Evolutionary conservation across 2,329 filamentous ascomycete species (phyloP), one percentile per base, ranked within the genome.

Genomic region (Neophaeococcomyces mojaviensis): DNA sequence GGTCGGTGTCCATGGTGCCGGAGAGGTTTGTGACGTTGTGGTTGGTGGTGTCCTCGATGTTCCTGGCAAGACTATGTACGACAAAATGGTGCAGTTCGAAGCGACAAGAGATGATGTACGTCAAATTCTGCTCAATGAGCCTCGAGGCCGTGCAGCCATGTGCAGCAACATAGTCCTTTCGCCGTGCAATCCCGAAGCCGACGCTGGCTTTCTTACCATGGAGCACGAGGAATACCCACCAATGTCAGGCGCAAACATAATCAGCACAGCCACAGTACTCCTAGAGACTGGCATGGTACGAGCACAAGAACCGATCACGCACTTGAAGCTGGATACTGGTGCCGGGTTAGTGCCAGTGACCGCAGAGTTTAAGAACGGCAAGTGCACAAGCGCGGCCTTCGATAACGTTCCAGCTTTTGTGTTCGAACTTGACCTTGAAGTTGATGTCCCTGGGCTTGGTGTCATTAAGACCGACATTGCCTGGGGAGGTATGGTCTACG

Each of bases 401-500:
- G 61, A 71, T 48, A 73, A 73, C 43, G 66, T 72, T 0, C 64
- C 70, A 0, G 51, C 66, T 0, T 73, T 72, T 51, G 68, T 68
- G 4, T 63, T 60, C 31, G 59, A 55, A 4, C 57, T 73, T 1
- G 68, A 70, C 50, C 50, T 63, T 20, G 53, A 59, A 39, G 59
- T 72, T 12, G 48, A 64, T 0, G 67, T 73, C 1, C 67, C 66
- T 0, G 70, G 63, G 0, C 16, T 73, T 0, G 70, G 69, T 0
- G 57, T 45, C 3, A 51, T 72, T 2, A 49, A 42, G 0, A 65
- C 72, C 2, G 69, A 74, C 44, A 60, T 74, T 39, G 70, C 67
- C 12, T 73, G 65, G 58, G 70, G 70, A 5, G 70, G 70, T 1
- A 71, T 70, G 69, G 62, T 64, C 49, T 74, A 68, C 44, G 65